Base-by-base conservation (phyloP, 1,139 yeast species). In the Pichia sp. region DNA sequence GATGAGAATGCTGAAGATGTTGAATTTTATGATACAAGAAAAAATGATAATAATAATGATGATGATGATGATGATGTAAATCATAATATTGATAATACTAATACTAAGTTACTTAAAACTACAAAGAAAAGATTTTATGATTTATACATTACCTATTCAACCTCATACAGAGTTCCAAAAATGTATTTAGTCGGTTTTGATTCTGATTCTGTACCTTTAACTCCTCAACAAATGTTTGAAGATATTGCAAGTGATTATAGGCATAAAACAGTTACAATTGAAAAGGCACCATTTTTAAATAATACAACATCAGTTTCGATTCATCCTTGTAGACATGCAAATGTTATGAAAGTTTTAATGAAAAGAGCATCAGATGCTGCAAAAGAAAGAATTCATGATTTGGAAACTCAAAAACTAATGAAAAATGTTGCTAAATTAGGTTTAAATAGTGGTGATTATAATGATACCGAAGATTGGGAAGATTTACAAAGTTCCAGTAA, bases 261-360 rank as follows among this genome's bases (percentile, higher is more conserved):
- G 59, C 90, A 90, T 59, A 92, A 92, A 65, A 94, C 99, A 0
- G 98, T 94, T 29, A 92, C 99, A 1, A 90, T 92, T 51, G 99
- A 92, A 64, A 80, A 78, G 52, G 81, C 95, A 7, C 98, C 98
- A 4, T 90, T 90, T 56, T 73, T 82, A 45, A 78, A 76, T 45
- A 80, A 81, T 59, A 77, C 92, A 32, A 85, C 94, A 0, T 75
- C 94, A 23, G 90, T 94, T 7, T 87, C 96, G 8, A 90, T 92
- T 43, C 99, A 92, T 61, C 99, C 99, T 1, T 92, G 99, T 63
- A 82, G 83, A 54, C 99, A 92, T 62, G 89, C 97, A 4, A 80
- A 85, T 37, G 98, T 92, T 23, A 92, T 92, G 98, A 81, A 80
- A 56, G 84, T 87, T 35, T 69, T 92, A 51, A 79, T 92, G 75